Base-by-base conservation (phyloP, 768 basidiomycete species). In the Cytidiella melzeri region DNA sequence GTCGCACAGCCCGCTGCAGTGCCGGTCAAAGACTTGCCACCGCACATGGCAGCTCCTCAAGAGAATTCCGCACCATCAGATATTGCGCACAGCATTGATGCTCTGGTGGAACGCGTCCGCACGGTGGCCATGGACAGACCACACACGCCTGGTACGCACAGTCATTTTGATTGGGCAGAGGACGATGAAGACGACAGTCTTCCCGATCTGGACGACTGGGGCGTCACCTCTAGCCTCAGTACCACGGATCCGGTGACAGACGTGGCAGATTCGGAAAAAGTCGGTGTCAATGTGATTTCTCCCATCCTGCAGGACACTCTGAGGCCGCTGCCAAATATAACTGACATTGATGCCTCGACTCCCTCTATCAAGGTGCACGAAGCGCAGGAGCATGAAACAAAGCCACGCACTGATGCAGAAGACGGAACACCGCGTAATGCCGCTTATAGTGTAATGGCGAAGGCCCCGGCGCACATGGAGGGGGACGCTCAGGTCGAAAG, bases 201-300 rank as follows among this genome's bases (percentile, higher is more conserved):
- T 2, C 89, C 90, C 4, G 87, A 89, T 65, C 72, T 92, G 23
- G 80, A 92, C 61, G 90, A 92, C 61, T 92, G 90, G 90, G 87
- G 83, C 18, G 77, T 89, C 40, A 73, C 73, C 18, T 71, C 80
- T 15, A 66, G 64, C 18, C 53, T 24, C 10, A 46, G 25, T 6
- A 25, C 42, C 20, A 34, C 25, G 23, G 45, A 50, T 24, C 44
- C 38, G 4, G 45, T 24, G 12, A 43, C 45, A 25, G 39, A 42
- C 34, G 20, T 43, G 4, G 24, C 26, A 25, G 47, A 41, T 34
- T 37, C 41, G 15, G 23, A 38, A 13, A 24, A 41, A 5, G 13
- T 47, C 41, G 27, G 15, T 12, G 47, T 20, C 13, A 44, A 13
- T 50, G 48, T 60, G 47, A 84, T 86, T 41, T 86, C 86, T 2